A percentile compares a stretch with the other conserved stretches of the same genome.
Conservation (phyloP, 2,329 filamentous ascomycete species). For the Diaporthe amygdali region DNA sequence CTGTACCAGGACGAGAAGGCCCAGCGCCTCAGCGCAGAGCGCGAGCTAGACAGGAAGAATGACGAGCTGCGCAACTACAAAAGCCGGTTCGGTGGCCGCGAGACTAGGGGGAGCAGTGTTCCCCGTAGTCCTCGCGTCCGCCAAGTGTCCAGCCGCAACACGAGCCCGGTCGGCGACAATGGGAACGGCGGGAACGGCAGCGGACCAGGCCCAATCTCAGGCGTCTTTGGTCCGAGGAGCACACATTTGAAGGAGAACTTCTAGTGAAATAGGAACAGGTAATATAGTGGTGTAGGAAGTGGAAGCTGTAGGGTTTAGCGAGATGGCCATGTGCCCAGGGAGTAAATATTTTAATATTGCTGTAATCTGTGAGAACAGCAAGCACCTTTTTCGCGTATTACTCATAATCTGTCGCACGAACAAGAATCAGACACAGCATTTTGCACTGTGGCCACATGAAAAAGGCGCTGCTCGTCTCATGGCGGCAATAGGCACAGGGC, state of each 20-base stretch:
- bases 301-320: background rate
- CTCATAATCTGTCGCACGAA: background rate
- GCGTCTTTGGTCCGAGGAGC: conserved; percentile 20
- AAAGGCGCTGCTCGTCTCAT: background rate
- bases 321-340: background rate
- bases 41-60: conserved; percentile 51
- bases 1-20: conserved; percentile 47
- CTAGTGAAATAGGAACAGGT: background rate
- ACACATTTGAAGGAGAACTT: conserved; percentile 23
- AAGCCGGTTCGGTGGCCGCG: conserved; percentile 50
- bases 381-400: background rate
- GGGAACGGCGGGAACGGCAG: background rate
- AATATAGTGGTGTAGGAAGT: background rate
- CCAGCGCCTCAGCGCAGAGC: conserved; percentile 55
- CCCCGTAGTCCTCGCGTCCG: conserved; percentile 60
- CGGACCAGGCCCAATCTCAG: background rate
- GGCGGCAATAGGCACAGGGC: background rate
- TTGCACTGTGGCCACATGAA: background rate
- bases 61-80: conserved; percentile 55
- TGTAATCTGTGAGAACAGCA: background rate
- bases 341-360: background rate
- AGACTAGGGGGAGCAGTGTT: conserved; percentile 61
- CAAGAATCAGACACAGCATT: background rate
- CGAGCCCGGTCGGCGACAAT: conserved; percentile 25
- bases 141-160: conserved; percentile 28